Base-by-base conservation (phyloP, 805 yeast genomes). In the Kuraishia borneana region DNA sequence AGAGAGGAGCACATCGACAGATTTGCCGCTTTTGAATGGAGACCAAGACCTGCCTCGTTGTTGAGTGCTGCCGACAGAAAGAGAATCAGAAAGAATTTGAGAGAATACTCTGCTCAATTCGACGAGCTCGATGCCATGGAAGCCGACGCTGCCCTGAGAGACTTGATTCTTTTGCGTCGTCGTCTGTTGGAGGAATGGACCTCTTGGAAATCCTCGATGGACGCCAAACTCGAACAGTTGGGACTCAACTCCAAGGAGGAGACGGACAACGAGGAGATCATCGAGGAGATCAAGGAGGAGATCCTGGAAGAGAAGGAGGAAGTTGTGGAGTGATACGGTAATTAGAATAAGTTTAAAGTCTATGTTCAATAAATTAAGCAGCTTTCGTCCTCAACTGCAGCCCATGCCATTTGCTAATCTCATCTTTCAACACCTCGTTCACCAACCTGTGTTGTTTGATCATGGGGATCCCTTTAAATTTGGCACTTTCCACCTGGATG, bases 91-190 rank as follows among this genome's bases (percentile, higher is more conserved):
- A 83, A 83, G 81, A 81, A 81, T 64, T 63, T 89, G 65, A 75
- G 79, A 55, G 89, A 83, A 60, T 84, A 82, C 70, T 69, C 87
- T 47, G 92, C 92, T 28, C 87, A 84, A 61, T 92, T 88, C 63
- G 97, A 89, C 46, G 95, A 87, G 62, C 67, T 71, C 42, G 99
- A 92, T 63, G 89, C 89, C 32, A 88, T 85, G 89, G 96, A 87
- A 61, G 94, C 92, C 39, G 81, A 83, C 50, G 81, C 87, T 49
- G 95, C 94, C 49, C 72, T 83, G 46, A 79, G 92, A 66, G 96
- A 87, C 55, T 68, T 85, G 44, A 87, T 87, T 56, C 69, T 84
- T 65, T 73, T 63, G 51, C 85, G 96, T 60, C 82, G 92, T 65
- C 69, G 70, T 48, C 64, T 78, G 53, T 70, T 87, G 53, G 79